A percentile compares a stretch with the other conserved stretches of the same genome.
Conservation (phyloP, 768 basidiomycete species). For the Polyporus arcularius region DNA sequence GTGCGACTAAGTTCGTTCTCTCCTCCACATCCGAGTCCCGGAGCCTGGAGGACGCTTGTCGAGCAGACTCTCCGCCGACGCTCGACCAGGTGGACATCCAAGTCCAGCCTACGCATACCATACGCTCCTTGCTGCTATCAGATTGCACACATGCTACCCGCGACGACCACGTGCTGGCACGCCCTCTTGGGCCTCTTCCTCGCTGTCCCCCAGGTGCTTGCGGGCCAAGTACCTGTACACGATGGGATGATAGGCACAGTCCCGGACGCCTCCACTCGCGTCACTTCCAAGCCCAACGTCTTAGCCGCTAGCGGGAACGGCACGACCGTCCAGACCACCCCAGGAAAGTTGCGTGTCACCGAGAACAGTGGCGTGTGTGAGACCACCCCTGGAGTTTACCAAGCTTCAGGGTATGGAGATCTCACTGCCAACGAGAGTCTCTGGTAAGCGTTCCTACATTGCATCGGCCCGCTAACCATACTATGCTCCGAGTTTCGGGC, state of each 20-base stretch:
- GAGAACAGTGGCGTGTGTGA: constrained; percentile 69
- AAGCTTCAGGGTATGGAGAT: constrained; percentile 68
- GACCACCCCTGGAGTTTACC: constrained; percentile 60
- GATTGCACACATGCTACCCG: constrained; percentile 21
- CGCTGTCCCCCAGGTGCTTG: constrained; percentile 22
- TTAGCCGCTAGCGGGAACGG: constrained; percentile 10
- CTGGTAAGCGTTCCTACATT: constrained; percentile 39
- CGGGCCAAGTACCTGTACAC: constrained; percentile 49
- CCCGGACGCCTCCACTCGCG: constrained; percentile 16
- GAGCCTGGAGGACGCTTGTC: not conserved
- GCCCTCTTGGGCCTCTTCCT: constrained; percentile 14
- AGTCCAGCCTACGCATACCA: not conserved
- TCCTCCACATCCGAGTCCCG: not conserved
- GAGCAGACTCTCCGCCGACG: not conserved
- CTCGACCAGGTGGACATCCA: too few species aligned
- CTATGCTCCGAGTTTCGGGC: not conserved
- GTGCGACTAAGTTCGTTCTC: constrained; percentile 2
- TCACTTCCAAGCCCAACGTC: constrained; percentile 1
- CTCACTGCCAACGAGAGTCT: constrained; percentile 54
- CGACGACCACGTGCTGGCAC: not conserved
- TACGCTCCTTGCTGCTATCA: not conserved
- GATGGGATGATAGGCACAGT: constrained; percentile 55
- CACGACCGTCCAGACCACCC: constrained; percentile 24
- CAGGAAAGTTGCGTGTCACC: constrained; percentile 53
- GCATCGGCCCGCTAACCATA: not conserved